phyloP scores from a whole-genome alignment of 768 basidiomycete genomes.

The Leccinellum luteum region DNA sequence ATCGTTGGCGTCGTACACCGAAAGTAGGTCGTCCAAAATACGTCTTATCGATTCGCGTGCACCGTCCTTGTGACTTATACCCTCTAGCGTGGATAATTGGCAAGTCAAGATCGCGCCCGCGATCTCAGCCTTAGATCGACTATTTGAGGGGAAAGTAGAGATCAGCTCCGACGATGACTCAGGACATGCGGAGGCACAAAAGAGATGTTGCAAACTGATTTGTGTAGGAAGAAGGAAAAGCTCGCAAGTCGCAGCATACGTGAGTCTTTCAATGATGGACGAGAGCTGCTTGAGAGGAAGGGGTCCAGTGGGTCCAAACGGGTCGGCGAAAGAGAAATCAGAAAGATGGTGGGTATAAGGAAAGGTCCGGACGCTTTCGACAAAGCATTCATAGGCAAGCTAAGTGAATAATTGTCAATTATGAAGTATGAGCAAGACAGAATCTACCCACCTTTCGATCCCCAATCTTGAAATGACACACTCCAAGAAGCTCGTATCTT shows the following conservation, averaged over 20 bases:
- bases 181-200: background rate
- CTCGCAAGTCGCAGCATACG: constrained; percentile 66
- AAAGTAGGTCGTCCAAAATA: constrained; percentile 49
- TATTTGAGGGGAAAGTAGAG: constrained; percentile 17
- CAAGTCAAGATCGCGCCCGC: constrained; percentile 58
- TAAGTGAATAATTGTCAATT: constrained; percentile 24
- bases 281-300: constrained; percentile 53
- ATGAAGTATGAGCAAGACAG: background rate
- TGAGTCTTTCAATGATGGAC: constrained; percentile 59
- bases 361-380: constrained; percentile 49
- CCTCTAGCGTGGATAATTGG: constrained; percentile 56
- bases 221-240: constrained; percentile 50
- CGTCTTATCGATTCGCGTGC: constrained; percentile 38
- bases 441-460: constrained; percentile 62
- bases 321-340: constrained; percentile 19
- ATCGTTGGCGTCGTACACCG: constrained; percentile 44
- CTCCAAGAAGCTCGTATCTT: constrained; percentile 79
- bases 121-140: constrained; percentile 26
- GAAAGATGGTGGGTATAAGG: constrained; percentile 40
- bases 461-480: constrained; percentile 74
- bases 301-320: constrained; percentile 39
- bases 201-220: constrained; percentile 43
- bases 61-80: constrained; percentile 56
- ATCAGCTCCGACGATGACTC: background rate
- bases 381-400: constrained; percentile 61